A percentile compares a stretch with the other conserved stretches of the same genome.
Evolutionary conservation across 2,329 filamentous ascomycete species (phyloP).

Genomic region (Xylariaceae sp.): DNA sequence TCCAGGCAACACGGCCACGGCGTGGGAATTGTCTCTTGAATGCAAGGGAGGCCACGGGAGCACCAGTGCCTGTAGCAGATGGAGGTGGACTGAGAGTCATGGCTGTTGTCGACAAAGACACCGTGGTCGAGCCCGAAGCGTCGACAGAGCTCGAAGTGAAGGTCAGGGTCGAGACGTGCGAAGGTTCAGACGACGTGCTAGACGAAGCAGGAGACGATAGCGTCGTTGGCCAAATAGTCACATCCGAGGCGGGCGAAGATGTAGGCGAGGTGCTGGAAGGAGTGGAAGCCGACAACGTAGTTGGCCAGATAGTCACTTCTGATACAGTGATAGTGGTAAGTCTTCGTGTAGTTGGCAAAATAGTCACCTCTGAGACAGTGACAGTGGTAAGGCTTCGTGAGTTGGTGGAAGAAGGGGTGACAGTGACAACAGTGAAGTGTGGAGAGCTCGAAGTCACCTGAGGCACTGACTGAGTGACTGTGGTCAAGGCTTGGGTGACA

Average conservation of each 20-base stretch:
- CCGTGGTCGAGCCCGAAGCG: constrained; percentile 16
- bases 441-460: background rate
- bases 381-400: background rate
- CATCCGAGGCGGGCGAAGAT: too few relatives aligned
- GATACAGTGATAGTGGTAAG: background rate
- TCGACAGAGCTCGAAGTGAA: constrained; percentile 17
- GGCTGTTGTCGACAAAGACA: constrained; percentile 18
- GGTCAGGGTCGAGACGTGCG: constrained; percentile 15
- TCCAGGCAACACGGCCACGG: background rate
- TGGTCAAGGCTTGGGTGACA: background rate
- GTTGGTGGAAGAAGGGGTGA: background rate
- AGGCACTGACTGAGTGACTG: background rate
- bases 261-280: too few relatives aligned
- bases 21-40: constrained; percentile 6
- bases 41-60: background rate
- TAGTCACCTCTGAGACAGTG: background rate
- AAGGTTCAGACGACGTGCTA: background rate
- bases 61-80: constrained; percentile 13
- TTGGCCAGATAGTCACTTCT: background rate
- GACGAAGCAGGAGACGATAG: background rate
- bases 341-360: background rate
- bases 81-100: constrained; percentile 16
- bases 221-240: constrained; percentile 14
- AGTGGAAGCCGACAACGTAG: too few relatives aligned
- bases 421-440: background rate